Conservation (phyloP, 1,284 basidiomycete species). For the Apiotrichum gamsii region DNA sequence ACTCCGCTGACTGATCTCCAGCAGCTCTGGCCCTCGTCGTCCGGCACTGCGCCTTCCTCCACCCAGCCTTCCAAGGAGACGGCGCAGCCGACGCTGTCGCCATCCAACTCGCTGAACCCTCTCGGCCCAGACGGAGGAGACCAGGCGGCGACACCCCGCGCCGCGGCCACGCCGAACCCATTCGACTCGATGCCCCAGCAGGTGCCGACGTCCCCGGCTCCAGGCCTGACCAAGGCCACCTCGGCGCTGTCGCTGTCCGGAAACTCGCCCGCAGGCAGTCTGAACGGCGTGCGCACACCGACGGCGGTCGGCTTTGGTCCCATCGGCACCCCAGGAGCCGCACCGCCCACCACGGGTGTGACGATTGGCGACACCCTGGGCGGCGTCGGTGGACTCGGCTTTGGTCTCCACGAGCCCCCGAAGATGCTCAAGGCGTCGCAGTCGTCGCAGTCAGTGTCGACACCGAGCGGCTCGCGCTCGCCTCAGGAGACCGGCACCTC, state of each 20-base stretch:
- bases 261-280: slow-evolving; percentile 34
- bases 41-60: slow-evolving; percentile 5
- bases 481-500: slow-evolving; percentile 17
- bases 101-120: slow-evolving; percentile 33
- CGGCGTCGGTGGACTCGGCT: slow-evolving; percentile 34
- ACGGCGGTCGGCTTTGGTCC: slow-evolving; percentile 41
- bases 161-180: slow-evolving; percentile 57
- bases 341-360: slow-evolving; percentile 42
- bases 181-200: slow-evolving; percentile 53
- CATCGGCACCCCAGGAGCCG: slow-evolving; percentile 42
- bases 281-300: slow-evolving; percentile 33
- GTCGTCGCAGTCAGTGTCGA: slow-evolving; percentile 10
- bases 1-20: slow-evolving; percentile 14
- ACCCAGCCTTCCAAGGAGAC: slow-evolving; percentile 11
- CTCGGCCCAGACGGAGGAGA: slow-evolving; percentile 52
- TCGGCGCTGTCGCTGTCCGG: slow-evolving; percentile 36
- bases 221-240: slow-evolving; percentile 43
- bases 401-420: slow-evolving; percentile 46
- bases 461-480: slow-evolving; percentile 30
- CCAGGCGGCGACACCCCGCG: slow-evolving; percentile 67
- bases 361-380: slow-evolving; percentile 42
- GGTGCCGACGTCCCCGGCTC: slow-evolving; percentile 20
- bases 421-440: slow-evolving; percentile 45
- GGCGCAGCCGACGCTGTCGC: slow-evolving; percentile 28
- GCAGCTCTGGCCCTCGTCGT: slow-evolving; percentile 43